phyloP scores from a whole-genome alignment of 148 eudicot genomes.

The Chenopodium quinoa region DNA sequence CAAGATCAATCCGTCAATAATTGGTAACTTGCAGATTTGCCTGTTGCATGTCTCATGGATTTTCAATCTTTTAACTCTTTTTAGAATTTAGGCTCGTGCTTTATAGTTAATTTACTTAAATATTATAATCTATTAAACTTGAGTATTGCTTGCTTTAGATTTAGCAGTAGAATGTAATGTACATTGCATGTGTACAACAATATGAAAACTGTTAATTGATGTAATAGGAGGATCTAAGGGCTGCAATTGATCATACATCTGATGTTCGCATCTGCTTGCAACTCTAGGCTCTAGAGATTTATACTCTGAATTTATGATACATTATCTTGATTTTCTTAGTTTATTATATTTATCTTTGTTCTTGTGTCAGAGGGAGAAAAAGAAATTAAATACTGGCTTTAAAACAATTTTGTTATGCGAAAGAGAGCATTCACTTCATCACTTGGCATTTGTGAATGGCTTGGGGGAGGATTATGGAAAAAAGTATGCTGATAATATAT shows the following conservation, averaged over 20 bases:
- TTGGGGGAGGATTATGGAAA: not conserved
- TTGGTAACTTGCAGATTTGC: too few relatives aligned
- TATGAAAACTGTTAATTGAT: not conserved
- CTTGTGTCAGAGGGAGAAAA: not conserved
- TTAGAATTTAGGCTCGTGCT: too few relatives aligned
- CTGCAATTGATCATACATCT: not conserved
- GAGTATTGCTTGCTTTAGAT: not conserved
- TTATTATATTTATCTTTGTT: too few relatives aligned
- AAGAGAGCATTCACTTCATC: too few relatives aligned
- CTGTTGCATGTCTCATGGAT: too few relatives aligned
- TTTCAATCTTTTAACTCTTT: too few relatives aligned
- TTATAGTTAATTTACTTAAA: too few relatives aligned
- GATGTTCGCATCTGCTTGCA: not conserved
- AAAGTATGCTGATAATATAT: constrained; percentile 2
- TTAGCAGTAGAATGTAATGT: not conserved
- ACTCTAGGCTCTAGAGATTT: not conserved
- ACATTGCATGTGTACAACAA: not conserved
- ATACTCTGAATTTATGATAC: too few relatives aligned
- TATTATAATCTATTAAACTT: not conserved
- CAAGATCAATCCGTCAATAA: too few relatives aligned
- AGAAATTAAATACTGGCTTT: not conserved
- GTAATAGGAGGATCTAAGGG: not conserved
- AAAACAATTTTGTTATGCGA: not conserved
- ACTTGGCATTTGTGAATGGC: not conserved
- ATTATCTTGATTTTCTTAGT: too few relatives aligned